Evolutionary conservation across 1,139 yeast genomes (phyloP).

Genomic region (Pichia sp.): DNA sequence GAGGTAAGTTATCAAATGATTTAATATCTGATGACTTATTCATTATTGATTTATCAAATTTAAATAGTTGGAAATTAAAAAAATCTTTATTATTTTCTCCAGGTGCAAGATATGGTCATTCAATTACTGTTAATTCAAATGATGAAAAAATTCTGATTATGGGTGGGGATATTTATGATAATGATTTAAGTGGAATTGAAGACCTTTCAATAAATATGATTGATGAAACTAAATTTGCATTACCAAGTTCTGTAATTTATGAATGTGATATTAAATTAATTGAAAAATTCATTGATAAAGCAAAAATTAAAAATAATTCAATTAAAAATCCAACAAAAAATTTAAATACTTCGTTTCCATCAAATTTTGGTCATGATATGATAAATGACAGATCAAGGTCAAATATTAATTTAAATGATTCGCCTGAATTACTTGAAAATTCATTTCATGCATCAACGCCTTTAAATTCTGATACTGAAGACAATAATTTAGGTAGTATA

Average conservation of each 20-base stretch:
- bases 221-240: slow-evolving; percentile 42
- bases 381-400: slow-evolving; percentile 6
- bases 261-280: slow-evolving; percentile 48
- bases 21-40: slow-evolving; percentile 61
- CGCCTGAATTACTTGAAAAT: slow-evolving; percentile 1
- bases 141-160: slow-evolving; percentile 70
- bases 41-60: slow-evolving; percentile 69
- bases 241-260: slow-evolving; percentile 51
- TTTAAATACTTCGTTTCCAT: background rate
- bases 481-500: background rate
- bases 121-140: slow-evolving; percentile 64
- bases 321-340: background rate
- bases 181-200: slow-evolving; percentile 31
- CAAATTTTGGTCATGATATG: background rate
- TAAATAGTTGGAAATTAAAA: slow-evolving; percentile 44
- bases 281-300: slow-evolving; percentile 24
- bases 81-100: slow-evolving; percentile 44
- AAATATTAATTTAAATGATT: slow-evolving; percentile 13
- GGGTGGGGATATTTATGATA: slow-evolving; percentile 73
- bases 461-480: slow-evolving; percentile 2
- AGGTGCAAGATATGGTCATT: slow-evolving; percentile 90
- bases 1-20: slow-evolving; percentile 83
- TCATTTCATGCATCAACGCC: slow-evolving; percentile 9
- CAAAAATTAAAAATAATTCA: background rate
- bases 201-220: slow-evolving; percentile 35